Base-by-base conservation (phyloP, 2,329 filamentous ascomycete species). In the Calonectria ilicicola region DNA sequence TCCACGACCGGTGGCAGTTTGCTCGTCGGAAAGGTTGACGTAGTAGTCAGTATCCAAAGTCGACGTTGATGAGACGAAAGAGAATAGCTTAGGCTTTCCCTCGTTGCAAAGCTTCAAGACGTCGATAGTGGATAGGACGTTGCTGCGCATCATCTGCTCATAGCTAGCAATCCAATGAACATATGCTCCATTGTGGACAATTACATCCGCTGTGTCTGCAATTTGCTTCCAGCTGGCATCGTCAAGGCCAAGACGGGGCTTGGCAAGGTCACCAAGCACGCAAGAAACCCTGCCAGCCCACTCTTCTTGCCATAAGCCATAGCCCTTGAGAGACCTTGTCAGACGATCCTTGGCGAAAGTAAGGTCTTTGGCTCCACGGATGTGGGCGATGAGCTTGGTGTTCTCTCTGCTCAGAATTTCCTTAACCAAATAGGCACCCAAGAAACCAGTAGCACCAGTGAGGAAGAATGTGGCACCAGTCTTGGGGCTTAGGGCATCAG, bases 101-200 rank as follows among this genome's bases (percentile, higher is more conserved):
- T 88, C 86, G n/a, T 90, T 90, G 82, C 95, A 98, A 53, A 98
- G 91, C 75, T 89, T 87, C 80, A 98, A 88, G 8, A 91, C 89
- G 67, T 95, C 94, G 29, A 98, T 86, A 0, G 95, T 98, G 19
- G 91, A 93, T 17, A 93, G 85, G 0, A 98, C 96, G 80, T 98
- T 98, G 70, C 92, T 87, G 0, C 89, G 86, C 81, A 90, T 90
- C 76, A 98, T 88, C 44, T 91, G 89, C 38, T 91, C 88, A 82
- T 98, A 98, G 3, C 89, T 91, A 78, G 91, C 88, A 35, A 98
- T 91, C 95, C 95, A 98, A 82, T 98, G 93, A 8, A 94, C 92
- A 29, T 88, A 86, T 19, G 95, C 95, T 42, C 94, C 96, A 80
- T 98, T 98, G 86, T 98, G 93, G 51, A 95, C 89, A 3, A 95